Evolutionary conservation across 2,329 filamentous ascomycete genomes (phyloP), one percentile per base, ranked within the genome.

Genomic region (Apiospora malaysiana): DNA sequence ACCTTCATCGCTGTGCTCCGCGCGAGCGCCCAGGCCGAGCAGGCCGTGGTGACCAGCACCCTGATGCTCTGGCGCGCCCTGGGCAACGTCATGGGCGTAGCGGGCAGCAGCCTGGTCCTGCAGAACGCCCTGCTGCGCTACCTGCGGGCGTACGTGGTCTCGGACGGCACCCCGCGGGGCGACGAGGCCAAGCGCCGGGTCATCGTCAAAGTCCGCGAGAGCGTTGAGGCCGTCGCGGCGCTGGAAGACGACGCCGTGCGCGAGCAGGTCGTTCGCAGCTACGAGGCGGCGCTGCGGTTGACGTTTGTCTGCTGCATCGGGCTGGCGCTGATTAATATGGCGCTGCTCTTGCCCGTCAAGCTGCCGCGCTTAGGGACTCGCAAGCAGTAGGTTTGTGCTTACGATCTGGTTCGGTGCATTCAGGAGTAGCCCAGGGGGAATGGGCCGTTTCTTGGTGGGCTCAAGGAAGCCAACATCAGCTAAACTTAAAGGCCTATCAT

Each of bases 11-110:
- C 87, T 18, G 82, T 92, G 1, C 85, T 93, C 27, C 88, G 88
- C 1, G 86, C 87, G 1, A 89, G 87, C 59, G 80, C 85, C 6
- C 89, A 91, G 76, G 77, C 83, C 6, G 89, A 92, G 67, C 90
- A 92, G 78, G 91, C 91, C 18, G 90, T 92, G 51, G 89, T 90
- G 16, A 93, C 92, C 1, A 90, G 87, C 69, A 94, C 92, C 0
- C 82, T 95, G 72, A 87, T 92, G 23, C 82, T 95, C 23, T 94
- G 91, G 89, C 87, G 93, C 70, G 90, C 88, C 71, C 81, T 95
- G 6, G 93, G 93, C 8, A 88, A 87, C 70, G 92, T 95, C 0
- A 85, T 94, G 77, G 93, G 93, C n/a, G 88, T 95, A 63, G 90
- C 92, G 0, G 83, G 87, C 69, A 92, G 90, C 74, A 93, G 91